Conservation (phyloP, 2,329 filamentous ascomycete species). For the Cylindrodendrum hubeiense region DNA sequence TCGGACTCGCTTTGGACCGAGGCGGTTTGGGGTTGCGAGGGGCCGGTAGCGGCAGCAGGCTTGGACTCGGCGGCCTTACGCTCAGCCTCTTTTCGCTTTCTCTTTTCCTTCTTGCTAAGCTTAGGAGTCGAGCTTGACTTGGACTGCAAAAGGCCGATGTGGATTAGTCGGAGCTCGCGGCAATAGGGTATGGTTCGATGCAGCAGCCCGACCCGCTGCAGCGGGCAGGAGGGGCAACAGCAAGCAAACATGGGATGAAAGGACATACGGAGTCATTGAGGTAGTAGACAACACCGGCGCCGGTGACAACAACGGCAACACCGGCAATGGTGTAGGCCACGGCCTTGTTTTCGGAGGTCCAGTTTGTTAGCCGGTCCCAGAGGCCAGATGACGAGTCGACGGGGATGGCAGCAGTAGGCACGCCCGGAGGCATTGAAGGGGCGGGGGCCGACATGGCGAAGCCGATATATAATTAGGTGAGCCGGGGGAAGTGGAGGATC, state of each 20-base stretch:
- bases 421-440: conserved; percentile 61
- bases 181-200: conserved; percentile 36
- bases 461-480: conserved; percentile 41
- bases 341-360: conserved; percentile 96
- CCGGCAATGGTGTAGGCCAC: conserved; percentile 97
- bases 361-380: conserved; percentile 91
- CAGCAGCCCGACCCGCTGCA: conserved; percentile 14
- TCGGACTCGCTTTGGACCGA: conserved; percentile 73
- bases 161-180: conserved; percentile 30
- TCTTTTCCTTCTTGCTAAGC: conserved; percentile 89
- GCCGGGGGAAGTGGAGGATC: conserved; percentile 37
- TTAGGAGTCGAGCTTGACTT: conserved; percentile 70
- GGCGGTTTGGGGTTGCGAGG: conserved; percentile 61
- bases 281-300: conserved; percentile 94
- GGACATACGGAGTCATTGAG: conserved; percentile 69
- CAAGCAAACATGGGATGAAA: conserved; percentile 8
- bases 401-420: conserved; percentile 59
- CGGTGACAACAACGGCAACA: conserved; percentile 90
- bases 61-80: conserved; percentile 65
- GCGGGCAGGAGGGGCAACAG: conserved; percentile 16
- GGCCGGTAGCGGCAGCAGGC: conserved; percentile 49
- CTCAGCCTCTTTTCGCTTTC: conserved; percentile 86
- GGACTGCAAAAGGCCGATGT: conserved; percentile 52
- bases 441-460: conserved; percentile 59
- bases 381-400: conserved; percentile 74